Evolutionary conservation across 176 grass and related monocot species (phyloP).

Genomic region (Musa itinerans): DNA sequence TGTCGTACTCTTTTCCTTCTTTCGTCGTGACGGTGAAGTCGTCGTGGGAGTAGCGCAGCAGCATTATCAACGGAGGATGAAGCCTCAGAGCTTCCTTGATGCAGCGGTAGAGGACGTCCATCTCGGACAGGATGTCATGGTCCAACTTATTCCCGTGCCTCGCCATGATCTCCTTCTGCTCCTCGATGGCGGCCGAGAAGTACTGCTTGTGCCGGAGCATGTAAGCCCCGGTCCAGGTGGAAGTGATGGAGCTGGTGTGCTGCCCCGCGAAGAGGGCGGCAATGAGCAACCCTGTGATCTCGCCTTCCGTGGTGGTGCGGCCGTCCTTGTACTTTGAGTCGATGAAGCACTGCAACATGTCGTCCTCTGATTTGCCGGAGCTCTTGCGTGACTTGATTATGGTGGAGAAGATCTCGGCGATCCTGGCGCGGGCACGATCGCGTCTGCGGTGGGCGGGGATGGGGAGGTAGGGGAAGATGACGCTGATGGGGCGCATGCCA

Average conservation of each 20-base stretch:
- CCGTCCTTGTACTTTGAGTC: slow-evolving; percentile 97
- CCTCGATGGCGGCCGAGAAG: slow-evolving; percentile 51
- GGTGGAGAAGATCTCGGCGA: slow-evolving; percentile 72
- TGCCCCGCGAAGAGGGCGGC: slow-evolving; percentile 91
- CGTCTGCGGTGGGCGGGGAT: slow-evolving; percentile 66
- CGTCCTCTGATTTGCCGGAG: slow-evolving; percentile 61
- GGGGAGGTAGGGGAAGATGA: slow-evolving; percentile 87
- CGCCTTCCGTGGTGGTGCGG: slow-evolving; percentile 57
- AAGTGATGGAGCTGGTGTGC: slow-evolving; percentile 96
- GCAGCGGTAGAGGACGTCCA: slow-evolving; percentile 91
- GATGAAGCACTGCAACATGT: slow-evolving; percentile 98
- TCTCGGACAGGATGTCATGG: slow-evolving; percentile 89
- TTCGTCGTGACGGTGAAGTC: slow-evolving; percentile 77
- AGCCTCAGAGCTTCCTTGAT: slow-evolving; percentile 96
- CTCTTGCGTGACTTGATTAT: slow-evolving; percentile 89
- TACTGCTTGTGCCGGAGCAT: slow-evolving; percentile 61
- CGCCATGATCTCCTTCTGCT: slow-evolving; percentile 86
- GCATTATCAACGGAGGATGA: slow-evolving; percentile 84
- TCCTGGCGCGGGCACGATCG: slow-evolving; percentile 59
- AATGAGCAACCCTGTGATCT: slow-evolving; percentile 81
- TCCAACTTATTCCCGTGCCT: slow-evolving; percentile 65
- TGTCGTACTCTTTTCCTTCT: slow-evolving; percentile 72
- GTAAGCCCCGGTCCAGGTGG: slow-evolving; percentile 96
- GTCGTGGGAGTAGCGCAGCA: slow-evolving; percentile 71
- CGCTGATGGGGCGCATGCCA: slow-evolving; percentile 84